phyloP scores from a whole-genome alignment of 208 protist species.

The Phytomonas sp. region DNA sequence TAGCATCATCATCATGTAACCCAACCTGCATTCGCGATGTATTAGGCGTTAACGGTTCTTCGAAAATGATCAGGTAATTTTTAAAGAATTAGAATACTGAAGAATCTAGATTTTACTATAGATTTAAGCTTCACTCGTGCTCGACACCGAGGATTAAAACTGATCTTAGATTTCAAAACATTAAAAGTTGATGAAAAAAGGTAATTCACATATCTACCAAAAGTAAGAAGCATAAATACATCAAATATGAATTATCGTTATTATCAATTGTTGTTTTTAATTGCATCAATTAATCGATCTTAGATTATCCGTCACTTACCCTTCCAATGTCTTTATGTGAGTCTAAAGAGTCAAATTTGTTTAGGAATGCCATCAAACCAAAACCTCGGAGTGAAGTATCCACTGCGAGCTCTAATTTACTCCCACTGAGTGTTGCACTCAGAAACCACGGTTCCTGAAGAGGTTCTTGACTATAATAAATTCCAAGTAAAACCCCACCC shows the following conservation, averaged over 20 bases:
- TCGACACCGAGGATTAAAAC: background rate
- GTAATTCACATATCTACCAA: background rate
- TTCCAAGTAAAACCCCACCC: conserved; percentile 54
- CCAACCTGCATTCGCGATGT: conserved; percentile 71
- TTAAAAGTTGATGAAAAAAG: background rate
- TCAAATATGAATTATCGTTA: background rate
- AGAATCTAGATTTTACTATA: background rate
- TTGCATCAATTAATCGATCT: background rate
- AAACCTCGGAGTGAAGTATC: conserved; percentile 73
- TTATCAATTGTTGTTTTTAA: background rate
- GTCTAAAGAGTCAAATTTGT: background rate
- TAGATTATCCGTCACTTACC: background rate
- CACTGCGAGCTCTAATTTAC: conserved; percentile 80
- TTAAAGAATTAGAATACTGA: background rate
- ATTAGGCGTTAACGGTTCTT: background rate
- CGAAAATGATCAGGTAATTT: conserved; percentile 5
- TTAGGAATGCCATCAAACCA: conserved; percentile 63
- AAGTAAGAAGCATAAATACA: background rate
- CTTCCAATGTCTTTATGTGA: background rate
- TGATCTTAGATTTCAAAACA: background rate
- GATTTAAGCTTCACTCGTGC: background rate
- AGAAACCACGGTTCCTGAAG: conserved; percentile 47
- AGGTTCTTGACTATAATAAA: conserved; percentile 13
- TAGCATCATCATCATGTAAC: conserved; percentile 58
- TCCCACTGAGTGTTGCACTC: conserved; percentile 68